Evolutionary conservation across 2,329 filamentous ascomycete species (phyloP).

Genomic region (Pseudofabraea citricarpa): DNA sequence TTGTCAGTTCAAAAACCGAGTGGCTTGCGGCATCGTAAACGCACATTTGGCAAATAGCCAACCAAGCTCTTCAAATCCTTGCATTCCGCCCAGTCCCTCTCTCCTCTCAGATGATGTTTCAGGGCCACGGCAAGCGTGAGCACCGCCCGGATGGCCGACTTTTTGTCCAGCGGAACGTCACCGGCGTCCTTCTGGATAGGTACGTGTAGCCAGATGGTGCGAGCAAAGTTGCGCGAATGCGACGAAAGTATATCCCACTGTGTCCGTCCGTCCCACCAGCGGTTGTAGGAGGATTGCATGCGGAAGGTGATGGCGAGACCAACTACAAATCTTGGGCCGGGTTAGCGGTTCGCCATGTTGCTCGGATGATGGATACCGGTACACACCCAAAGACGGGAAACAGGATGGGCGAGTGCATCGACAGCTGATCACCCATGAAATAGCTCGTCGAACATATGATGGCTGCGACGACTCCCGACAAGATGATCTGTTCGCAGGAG

Average conservation of each 20-base stretch:
- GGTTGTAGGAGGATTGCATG: conserved; percentile 14
- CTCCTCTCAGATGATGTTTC: conserved; percentile 11
- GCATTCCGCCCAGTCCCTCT: conserved; percentile 10
- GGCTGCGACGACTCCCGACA: conserved; percentile 7
- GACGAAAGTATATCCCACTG: conserved; percentile 14
- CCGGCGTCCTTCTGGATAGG: conserved; percentile 1
- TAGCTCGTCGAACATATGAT: conserved; percentile 3
- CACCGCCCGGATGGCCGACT: conserved; percentile 4
- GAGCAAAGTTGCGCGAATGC: conserved; percentile 10
- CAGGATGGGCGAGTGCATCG: conserved; percentile 10
- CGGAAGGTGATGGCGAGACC: conserved; percentile 13
- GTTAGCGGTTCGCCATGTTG: no score
- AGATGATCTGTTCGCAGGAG: conserved; percentile 4
- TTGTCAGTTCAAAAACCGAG: no score
- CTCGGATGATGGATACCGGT: no score
- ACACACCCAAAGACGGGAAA: conserved; percentile 13
- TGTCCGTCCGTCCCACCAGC: conserved; percentile 12
- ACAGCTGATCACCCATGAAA: conserved; percentile 5
- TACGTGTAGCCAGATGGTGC: conserved; percentile 12
- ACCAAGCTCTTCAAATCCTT: conserved; percentile 4
- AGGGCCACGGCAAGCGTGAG: conserved; percentile 9
- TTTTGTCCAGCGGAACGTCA: background rate
- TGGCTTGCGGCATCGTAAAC: background rate
- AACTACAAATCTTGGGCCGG: conserved; percentile 13
- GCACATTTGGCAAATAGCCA: conserved; percentile 8